Conservation (phyloP, 2,329 filamentous ascomycete species). For the Penicillium sp. region DNA sequence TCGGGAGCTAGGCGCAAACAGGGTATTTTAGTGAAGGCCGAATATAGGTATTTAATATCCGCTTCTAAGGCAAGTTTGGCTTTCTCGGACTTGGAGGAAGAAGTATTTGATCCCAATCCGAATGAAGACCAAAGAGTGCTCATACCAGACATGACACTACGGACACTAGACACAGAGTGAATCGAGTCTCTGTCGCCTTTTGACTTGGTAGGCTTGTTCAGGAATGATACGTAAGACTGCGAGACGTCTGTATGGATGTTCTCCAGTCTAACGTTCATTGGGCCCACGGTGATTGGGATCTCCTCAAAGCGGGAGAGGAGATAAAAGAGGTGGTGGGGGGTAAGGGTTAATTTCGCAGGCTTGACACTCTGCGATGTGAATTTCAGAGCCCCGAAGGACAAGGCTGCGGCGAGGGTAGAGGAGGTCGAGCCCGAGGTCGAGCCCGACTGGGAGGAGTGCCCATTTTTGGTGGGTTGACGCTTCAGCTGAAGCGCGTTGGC, state of each 20-base stretch:
- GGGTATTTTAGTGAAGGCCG: constrained; percentile 97
- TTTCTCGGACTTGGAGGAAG: constrained; percentile 81
- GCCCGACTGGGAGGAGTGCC: constrained; percentile 59
- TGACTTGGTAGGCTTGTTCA: constrained; percentile 80
- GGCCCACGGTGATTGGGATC: constrained; percentile 84
- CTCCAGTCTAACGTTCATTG: constrained; percentile 94
- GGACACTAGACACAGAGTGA: constrained; percentile 93
- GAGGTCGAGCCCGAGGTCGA: constrained; percentile 71
- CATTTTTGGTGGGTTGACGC: constrained; percentile 71
- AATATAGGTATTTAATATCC: constrained; percentile 95
- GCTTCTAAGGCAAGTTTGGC: constrained; percentile 83
- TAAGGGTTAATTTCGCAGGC: constrained; percentile 88
- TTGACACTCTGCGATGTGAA: constrained; percentile 86
- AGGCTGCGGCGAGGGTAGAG: constrained; percentile 76
- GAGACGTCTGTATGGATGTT: constrained; percentile 88
- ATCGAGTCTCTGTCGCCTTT: constrained; percentile 89
- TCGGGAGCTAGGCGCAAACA: constrained; percentile 90
- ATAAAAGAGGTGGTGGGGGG: constrained; percentile 96
- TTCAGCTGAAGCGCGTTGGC: constrained; percentile 92
- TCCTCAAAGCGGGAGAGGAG: constrained; percentile 95
- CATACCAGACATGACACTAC: constrained; percentile 97
- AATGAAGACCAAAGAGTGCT: constrained; percentile 90
- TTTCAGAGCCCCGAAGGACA: constrained; percentile 83
- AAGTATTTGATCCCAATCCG: constrained; percentile 78
- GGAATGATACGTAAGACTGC: constrained; percentile 91